Percentiles rank a stretch among this genome's conserved stretches.
Evolutionary conservation across 371 early-diverging fungal species (phyloP).

Genomic region (Mucor irregularis): DNA sequence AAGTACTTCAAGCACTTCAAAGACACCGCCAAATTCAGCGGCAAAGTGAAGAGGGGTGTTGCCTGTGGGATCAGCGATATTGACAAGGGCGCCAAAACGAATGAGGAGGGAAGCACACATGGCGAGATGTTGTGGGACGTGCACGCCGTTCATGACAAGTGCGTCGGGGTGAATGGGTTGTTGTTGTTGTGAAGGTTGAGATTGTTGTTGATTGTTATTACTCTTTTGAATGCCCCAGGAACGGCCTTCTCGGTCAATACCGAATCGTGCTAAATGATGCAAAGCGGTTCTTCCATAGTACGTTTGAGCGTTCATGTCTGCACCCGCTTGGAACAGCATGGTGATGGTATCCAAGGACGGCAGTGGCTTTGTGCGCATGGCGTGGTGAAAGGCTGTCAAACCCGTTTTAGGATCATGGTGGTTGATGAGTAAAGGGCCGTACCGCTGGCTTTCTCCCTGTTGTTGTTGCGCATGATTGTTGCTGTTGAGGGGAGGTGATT

Average conservation of each 20-base stretch:
- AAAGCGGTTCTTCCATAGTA: conserved; percentile 65
- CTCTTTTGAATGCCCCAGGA: conserved; percentile 53
- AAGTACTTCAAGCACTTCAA: conserved; percentile 56
- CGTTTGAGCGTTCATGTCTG: conserved; percentile 67
- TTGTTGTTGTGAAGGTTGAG: neutral
- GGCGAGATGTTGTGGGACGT: conserved; percentile 45
- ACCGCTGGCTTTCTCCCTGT: neutral
- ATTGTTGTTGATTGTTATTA: neutral
- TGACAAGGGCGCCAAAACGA: conserved; percentile 58
- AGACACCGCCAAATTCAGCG: conserved; percentile 58
- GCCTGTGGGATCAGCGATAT: conserved; percentile 63
- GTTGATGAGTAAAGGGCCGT: conserved; percentile 53
- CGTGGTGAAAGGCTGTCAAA: conserved; percentile 66
- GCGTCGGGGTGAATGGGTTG: neutral
- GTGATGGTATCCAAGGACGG: conserved; percentile 61
- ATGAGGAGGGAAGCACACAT: conserved; percentile 54
- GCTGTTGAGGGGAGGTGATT: conserved; percentile 36
- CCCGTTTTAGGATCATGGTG: conserved; percentile 66
- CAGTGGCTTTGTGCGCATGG: conserved; percentile 60
- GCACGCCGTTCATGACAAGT: neutral
- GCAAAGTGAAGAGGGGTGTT: conserved; percentile 74
- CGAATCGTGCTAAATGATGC: conserved; percentile 63
- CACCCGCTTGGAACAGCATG: conserved; percentile 66
- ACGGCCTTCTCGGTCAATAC: conserved; percentile 42
- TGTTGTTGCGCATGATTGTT: too few relatives aligned